Conservation (phyloP, 176 grass and related monocot species). For the Luzula sylvatica region DNA sequence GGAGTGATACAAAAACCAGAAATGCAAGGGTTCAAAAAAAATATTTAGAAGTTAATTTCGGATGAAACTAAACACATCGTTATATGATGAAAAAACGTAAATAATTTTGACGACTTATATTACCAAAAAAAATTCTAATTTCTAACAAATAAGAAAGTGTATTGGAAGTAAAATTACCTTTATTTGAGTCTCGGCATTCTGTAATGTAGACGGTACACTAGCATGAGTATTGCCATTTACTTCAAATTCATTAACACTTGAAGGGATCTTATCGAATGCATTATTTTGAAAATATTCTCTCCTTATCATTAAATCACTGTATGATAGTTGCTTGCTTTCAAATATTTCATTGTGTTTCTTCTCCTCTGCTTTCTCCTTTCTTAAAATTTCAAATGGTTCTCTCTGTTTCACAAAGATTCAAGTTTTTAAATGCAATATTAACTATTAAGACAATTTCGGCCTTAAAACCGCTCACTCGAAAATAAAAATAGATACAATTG, state of each 20-base stretch:
- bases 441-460: too few species aligned
- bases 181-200: not conserved
- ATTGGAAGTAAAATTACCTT: not conserved
- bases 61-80: not conserved
- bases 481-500: not conserved
- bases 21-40: not conserved
- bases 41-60: too few species aligned
- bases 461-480: too few species aligned
- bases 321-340: not conserved
- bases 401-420: too few species aligned
- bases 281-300: too few species aligned
- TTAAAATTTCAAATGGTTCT: not conserved
- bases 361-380: constrained; percentile 8
- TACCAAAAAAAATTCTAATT: too few species aligned
- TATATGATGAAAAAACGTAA: constrained; percentile 6
- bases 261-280: not conserved
- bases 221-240: not conserved
- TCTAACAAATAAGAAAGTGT: not conserved
- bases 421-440: too few species aligned
- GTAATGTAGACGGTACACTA: not conserved
- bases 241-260: constrained; percentile 5
- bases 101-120: not conserved
- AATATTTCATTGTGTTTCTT: constrained; percentile 7
- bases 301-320: not conserved
- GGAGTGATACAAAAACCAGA: not conserved